Evolutionary conservation across 2,329 filamentous ascomycete genomes (phyloP).

Genomic region (Davidsoniella virescens): DNA sequence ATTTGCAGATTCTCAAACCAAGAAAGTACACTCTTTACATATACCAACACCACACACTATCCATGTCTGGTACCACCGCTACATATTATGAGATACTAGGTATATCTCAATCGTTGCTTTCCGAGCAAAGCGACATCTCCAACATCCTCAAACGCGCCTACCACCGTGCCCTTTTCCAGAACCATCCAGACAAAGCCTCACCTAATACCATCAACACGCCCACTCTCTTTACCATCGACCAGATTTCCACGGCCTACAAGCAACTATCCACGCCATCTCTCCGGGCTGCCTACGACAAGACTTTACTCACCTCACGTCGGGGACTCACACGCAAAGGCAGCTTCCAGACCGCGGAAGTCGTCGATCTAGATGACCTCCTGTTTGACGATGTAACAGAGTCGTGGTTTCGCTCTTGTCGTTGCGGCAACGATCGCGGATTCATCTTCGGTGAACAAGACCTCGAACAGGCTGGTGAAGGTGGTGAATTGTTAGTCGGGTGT

Average conservation of each 20-base stretch:
- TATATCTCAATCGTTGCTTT: conserved; percentile 32
- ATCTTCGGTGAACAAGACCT: conserved; percentile 42
- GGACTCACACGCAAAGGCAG: conserved; percentile 21
- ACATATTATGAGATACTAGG: conserved; percentile 47
- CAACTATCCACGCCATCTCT: conserved; percentile 34
- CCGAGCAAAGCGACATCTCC: conserved; percentile 26
- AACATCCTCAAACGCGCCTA: conserved; percentile 46
- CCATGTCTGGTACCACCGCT: conserved; percentile 18
- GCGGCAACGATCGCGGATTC: conserved; percentile 46
- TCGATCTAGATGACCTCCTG: conserved; percentile 49
- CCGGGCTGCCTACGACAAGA: conserved; percentile 37
- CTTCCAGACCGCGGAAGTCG: conserved; percentile 43
- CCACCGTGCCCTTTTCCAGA: conserved; percentile 43
- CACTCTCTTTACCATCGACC: conserved; percentile 37
- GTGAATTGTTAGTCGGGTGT: conserved; percentile 48
- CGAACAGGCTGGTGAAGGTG: conserved; percentile 38
- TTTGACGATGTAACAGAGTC: conserved; percentile 31
- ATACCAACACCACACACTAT: background rate
- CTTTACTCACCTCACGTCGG: conserved; percentile 23
- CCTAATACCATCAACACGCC: background rate
- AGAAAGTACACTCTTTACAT: background rate
- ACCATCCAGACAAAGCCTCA: conserved; percentile 45
- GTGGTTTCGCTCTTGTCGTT: conserved; percentile 46
- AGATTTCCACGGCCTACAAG: conserved; percentile 44
- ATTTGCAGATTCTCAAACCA: background rate